Conservation (phyloP, 1,284 basidiomycete genomes). For the Schizophyllum commune region DNA sequence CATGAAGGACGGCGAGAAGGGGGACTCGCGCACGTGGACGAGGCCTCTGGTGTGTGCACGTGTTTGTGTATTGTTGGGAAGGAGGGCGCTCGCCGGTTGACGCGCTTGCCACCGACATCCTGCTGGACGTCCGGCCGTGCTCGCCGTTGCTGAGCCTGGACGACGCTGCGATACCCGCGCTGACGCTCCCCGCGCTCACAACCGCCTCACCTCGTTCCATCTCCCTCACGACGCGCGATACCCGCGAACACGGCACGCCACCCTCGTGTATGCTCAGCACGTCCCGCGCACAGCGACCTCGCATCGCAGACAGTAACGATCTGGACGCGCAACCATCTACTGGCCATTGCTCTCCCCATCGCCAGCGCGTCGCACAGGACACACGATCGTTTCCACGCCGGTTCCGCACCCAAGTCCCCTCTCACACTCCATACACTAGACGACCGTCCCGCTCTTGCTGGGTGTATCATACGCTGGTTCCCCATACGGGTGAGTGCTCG, state of each 20-base stretch:
- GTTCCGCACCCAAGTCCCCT: background rate
- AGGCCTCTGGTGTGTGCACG: background rate
- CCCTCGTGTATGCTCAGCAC: background rate
- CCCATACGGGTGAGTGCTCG: background rate
- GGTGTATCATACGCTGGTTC: background rate
- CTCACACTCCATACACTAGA: background rate
- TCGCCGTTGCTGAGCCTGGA: background rate
- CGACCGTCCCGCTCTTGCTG: background rate
- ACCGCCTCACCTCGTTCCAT: conserved; percentile 10
- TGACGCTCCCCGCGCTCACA: background rate
- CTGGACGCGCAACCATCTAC: background rate
- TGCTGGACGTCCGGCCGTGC: background rate
- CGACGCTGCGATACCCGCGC: background rate
- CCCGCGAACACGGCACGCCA: background rate
- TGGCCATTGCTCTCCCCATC: background rate
- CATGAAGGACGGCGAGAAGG: background rate
- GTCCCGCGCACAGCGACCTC: background rate
- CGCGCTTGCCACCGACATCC: background rate
- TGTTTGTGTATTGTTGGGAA: background rate
- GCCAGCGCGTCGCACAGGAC: background rate
- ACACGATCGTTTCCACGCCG: background rate
- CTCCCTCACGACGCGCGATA: conserved; percentile 8
- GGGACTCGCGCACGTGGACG: background rate
- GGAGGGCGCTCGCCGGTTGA: background rate
- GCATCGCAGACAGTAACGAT: background rate